Conservation (phyloP, 2,329 filamentous ascomycete species). For the Lojkania enalia region DNA sequence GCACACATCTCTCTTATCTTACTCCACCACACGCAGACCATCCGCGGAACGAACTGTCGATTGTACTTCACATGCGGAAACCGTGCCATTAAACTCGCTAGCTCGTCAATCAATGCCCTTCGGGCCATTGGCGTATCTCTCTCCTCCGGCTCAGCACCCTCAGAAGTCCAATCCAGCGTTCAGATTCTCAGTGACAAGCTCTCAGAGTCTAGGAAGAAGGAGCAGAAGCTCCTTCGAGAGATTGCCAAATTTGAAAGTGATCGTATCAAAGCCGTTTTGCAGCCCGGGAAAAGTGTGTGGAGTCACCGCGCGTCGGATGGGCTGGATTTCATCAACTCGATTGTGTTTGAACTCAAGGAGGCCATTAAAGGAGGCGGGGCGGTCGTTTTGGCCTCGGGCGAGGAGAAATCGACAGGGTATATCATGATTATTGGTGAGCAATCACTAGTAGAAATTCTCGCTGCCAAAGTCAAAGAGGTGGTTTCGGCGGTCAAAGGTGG, state of each 20-base stretch:
- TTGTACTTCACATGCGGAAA: constrained; percentile 38
- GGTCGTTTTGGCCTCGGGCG: constrained; percentile 32
- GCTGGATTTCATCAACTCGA: constrained; percentile 35
- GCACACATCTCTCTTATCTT: constrained; percentile 35
- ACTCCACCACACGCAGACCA: constrained; percentile 35
- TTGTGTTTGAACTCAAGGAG: constrained; percentile 33
- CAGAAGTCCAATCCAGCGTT: constrained; percentile 29
- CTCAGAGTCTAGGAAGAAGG: constrained; percentile 28
- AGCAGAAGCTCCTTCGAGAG: constrained; percentile 34
- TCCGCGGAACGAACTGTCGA: constrained; percentile 36
- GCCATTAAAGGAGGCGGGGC: constrained; percentile 26
- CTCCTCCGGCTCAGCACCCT: constrained; percentile 24
- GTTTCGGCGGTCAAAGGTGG: constrained; percentile 35
- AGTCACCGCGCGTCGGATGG: constrained; percentile 33
- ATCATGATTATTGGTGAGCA: constrained; percentile 34
- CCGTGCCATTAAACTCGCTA: constrained; percentile 33
- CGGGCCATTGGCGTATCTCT: constrained; percentile 32
- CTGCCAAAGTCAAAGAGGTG: constrained; percentile 28
- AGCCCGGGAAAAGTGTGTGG: constrained; percentile 20
- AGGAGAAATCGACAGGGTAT: constrained; percentile 29
- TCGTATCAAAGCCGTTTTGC: constrained; percentile 24
- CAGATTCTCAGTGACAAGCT: constrained; percentile 28
- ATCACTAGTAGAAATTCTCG: constrained; percentile 28
- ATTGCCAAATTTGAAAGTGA: constrained; percentile 32
- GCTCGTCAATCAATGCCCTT: constrained; percentile 29